Conservation (phyloP, 441 rosid species). For the Brassica hybrid region DNA sequence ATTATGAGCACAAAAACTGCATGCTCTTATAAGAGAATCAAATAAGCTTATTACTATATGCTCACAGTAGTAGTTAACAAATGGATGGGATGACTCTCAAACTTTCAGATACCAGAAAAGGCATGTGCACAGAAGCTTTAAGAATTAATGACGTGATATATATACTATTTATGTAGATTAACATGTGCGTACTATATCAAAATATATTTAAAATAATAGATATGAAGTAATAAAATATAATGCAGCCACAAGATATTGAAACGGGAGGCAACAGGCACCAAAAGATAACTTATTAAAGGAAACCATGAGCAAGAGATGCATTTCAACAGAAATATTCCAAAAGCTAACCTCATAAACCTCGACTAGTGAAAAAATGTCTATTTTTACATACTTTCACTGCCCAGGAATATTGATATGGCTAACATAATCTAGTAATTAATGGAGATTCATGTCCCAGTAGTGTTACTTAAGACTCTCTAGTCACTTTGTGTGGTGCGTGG, state of each 20-base stretch:
- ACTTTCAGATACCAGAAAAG: constrained; percentile 16
- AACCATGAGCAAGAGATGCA: constrained; percentile 21
- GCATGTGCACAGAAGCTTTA: constrained; percentile 11
- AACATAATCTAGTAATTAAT: constrained; percentile 20
- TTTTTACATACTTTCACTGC: neutral
- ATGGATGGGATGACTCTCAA: neutral
- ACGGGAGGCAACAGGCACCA: neutral
- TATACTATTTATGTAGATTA: neutral
- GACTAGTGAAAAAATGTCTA: constrained; percentile 12
- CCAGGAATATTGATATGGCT: neutral
- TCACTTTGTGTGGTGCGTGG: constrained; percentile 7
- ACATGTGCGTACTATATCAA: neutral
- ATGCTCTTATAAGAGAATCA: constrained; percentile 13
- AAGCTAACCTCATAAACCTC: constrained; percentile 13
- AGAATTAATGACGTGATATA: neutral
- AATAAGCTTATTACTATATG: neutral
- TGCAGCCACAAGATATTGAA: constrained; percentile 3
- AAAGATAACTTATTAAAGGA: neutral
- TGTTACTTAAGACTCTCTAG: neutral
- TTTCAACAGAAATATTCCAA: constrained; percentile 10
- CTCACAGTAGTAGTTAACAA: constrained; percentile 6
- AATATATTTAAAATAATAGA: neutral
- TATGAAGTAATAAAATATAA: neutral
- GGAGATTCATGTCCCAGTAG: constrained; percentile 11
- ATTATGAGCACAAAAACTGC: neutral